phyloP scores from a whole-genome alignment of 257 asterid species.

The Anisodus acutangulus region DNA sequence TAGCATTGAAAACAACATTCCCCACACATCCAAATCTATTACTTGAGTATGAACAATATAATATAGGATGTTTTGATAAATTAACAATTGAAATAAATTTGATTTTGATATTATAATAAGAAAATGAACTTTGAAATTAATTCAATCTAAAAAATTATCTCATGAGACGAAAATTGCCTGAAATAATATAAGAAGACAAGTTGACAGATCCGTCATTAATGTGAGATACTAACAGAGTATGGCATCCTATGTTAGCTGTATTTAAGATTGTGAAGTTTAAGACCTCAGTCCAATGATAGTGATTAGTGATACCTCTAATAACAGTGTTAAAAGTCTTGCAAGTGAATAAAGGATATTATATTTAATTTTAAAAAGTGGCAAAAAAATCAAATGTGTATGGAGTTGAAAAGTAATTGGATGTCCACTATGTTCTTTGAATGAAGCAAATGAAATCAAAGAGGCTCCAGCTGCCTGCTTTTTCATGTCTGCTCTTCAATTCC shows the following conservation, averaged over 20 bases:
- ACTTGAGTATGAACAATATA: too few species aligned
- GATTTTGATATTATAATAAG: background rate
- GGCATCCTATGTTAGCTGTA: background rate
- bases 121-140: accelerated
- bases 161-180: background rate
- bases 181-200: background rate
- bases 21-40: too few species aligned
- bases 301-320: background rate
- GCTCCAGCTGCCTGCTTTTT: background rate
- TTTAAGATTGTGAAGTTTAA: background rate
- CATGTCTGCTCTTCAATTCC: background rate
- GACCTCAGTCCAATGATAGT: background rate
- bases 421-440: conserved; percentile 16
- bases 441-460: background rate
- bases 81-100: background rate
- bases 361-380: background rate
- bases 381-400: background rate
- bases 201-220: background rate
- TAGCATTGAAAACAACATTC: too few species aligned
- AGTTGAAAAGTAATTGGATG: conserved; percentile 25
- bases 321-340: background rate
- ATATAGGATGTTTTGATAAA: background rate
- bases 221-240: background rate
- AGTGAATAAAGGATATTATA: background rate
- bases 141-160: background rate